phyloP scores from a whole-genome alignment of 2,329 filamentous ascomycete genomes.

The Bipolaris zeicola region DNA sequence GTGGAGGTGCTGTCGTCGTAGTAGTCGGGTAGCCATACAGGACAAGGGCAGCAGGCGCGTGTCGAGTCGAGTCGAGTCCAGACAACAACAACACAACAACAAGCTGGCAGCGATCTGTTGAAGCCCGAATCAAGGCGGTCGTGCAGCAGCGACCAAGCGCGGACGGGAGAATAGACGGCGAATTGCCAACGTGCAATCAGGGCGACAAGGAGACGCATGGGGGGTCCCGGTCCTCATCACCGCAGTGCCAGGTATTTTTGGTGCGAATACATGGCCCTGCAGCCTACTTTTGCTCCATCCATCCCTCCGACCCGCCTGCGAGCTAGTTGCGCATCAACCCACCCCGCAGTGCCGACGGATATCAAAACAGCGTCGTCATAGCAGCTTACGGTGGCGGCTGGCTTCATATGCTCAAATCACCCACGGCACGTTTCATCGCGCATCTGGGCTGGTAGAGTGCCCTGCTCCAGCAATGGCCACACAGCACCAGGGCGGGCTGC shows the following conservation, averaged over 20 bases:
- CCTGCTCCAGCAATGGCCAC: conserved; percentile 45
- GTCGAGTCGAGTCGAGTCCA: conserved; percentile 6
- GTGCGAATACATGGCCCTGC: conserved; percentile 9
- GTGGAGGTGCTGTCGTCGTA: conserved; percentile 6
- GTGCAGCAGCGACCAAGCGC: conserved; percentile 33
- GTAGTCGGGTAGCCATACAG: conserved; percentile 11
- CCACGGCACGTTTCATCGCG: background rate
- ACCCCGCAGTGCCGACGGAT: conserved; percentile 12
- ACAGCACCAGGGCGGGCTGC: conserved; percentile 49
- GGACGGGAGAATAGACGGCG: conserved; percentile 31
- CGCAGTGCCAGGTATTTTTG: conserved; percentile 28
- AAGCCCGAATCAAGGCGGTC: conserved; percentile 26
- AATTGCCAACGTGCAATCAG: conserved; percentile 30
- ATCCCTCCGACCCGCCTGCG: conserved; percentile 1
- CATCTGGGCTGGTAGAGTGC: background rate
- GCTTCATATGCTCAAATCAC: background rate
- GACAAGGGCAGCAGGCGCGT: conserved; percentile 15
- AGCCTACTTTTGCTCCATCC: background rate
- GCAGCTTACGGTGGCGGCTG: conserved; percentile 1
- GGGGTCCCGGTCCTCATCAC: conserved; percentile 14
- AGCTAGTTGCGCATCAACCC: conserved; percentile 12
- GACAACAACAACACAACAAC: conserved; percentile 9
- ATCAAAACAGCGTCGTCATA: conserved; percentile 13
- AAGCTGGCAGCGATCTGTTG: conserved; percentile 8
- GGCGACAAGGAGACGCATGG: conserved; percentile 27